These are phyloP conservation scores for Pseudogymnoascus sp. DNA, from an alignment of 2,329 filamentous ascomycete genomes.

Conservation along the genomic window DNA sequence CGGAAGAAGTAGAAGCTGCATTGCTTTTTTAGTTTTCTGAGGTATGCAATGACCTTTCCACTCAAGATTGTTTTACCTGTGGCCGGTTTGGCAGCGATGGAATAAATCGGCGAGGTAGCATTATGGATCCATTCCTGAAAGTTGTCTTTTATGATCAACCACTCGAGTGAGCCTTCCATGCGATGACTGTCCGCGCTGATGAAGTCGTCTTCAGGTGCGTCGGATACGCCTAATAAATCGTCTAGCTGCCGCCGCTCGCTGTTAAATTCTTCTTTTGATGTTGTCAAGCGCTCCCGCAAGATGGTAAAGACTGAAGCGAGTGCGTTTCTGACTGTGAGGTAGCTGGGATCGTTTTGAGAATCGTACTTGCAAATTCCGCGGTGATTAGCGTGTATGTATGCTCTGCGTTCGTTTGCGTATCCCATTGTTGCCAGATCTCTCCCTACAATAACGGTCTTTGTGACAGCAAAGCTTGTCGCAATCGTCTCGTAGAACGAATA, in stretches of 20 bases:
- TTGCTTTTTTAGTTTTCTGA: neutral
- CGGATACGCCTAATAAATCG: neutral
- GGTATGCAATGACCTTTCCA: neutral
- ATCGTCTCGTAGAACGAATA: neutral
- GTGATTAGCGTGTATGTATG: neutral
- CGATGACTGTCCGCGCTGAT: neutral
- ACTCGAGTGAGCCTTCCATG: neutral
- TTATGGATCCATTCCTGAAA: neutral
- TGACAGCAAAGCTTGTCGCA: neutral
- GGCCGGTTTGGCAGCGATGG: neutral
- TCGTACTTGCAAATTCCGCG: neutral
- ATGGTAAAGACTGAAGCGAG: neutral
- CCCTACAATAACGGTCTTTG: neutral
- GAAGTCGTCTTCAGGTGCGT: neutral
- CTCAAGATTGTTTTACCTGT: neutral
- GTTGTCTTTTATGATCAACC: neutral
- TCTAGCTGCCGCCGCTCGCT: neutral
- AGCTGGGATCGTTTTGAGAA: neutral
- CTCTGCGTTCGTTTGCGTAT: neutral
- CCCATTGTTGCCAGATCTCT: neutral
- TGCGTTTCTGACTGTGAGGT: neutral
- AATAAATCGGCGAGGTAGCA: neutral
- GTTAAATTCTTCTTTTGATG: neutral
- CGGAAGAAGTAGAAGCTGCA: neutral
- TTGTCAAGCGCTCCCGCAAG: neutral